These are phyloP conservation scores for Magnusiomyces suaveolens DNA, from an alignment of 1,139 yeast species.

Conservation along the genomic window DNA sequence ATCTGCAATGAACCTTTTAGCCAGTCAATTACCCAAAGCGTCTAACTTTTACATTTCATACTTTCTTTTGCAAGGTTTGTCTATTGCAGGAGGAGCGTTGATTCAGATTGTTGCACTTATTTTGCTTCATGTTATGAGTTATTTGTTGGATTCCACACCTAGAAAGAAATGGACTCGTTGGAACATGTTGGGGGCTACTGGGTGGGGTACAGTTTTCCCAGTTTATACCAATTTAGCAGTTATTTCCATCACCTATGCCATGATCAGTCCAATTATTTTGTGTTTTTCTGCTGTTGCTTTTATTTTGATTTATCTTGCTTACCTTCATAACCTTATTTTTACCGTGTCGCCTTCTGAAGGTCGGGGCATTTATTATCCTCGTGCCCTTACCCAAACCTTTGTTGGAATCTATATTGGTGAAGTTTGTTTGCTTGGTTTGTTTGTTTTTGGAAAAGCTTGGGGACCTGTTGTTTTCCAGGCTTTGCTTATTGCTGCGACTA, in stretches of 20 bases:
- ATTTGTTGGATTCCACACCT: constrained; percentile 66
- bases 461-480: constrained; percentile 79
- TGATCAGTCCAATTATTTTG: constrained; percentile 71
- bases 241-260: constrained; percentile 66
- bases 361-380: constrained; percentile 79
- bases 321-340: constrained; percentile 68
- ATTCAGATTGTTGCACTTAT: constrained; percentile 69
- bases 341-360: constrained; percentile 58
- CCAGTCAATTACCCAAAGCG: constrained; percentile 73
- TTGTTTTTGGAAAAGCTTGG: constrained; percentile 89
- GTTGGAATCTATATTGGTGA: constrained; percentile 84
- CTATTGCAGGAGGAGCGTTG: constrained; percentile 69
- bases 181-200: constrained; percentile 48
- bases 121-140: constrained; percentile 60
- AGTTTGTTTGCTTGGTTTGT: constrained; percentile 72
- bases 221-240: constrained; percentile 73
- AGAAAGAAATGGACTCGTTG: constrained; percentile 78
- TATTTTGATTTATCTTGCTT: constrained; percentile 65
- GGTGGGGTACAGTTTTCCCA: constrained; percentile 90
- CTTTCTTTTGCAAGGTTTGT: constrained; percentile 67
- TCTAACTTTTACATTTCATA: constrained; percentile 62
- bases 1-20: constrained; percentile 57
- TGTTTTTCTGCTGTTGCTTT: constrained; percentile 64
- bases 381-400: constrained; percentile 79
- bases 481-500: constrained; percentile 53